Evolutionary conservation across 2,329 filamentous ascomycete genomes (phyloP), one percentile per base, ranked within the genome.

Genomic region (Stemphylium beticola): DNA sequence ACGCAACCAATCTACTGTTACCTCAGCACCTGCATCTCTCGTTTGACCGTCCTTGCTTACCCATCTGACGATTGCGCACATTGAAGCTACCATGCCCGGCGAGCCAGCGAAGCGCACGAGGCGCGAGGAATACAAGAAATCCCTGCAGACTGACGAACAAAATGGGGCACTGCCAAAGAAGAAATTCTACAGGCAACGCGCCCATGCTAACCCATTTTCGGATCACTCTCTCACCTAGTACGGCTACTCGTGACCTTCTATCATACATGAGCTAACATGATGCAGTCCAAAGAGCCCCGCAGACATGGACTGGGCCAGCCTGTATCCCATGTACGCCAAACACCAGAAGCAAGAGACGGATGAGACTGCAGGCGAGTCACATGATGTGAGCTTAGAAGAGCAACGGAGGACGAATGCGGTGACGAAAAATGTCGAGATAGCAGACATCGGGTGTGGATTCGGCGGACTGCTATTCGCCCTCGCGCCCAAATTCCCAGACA

Each of bases 191-290:
- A 87, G 95, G 51, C 95, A 99, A 77, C 86, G 95, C 75, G 95
- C 95, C 33, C 95, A 99, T 79, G 95, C 95, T 60, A 99, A 99
- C 79, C 93, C 93, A 6, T 99, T 99, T 78, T 97, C 93, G 2
- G 95, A 99, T 71, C 95, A 99, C 80, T 81, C 85, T 53, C 81
- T 99, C 73, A 83, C 84, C 68, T 99, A 99, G 95, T 96, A 84
- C 18, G 51, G 6, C 4, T 15, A 1, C 8, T 43, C 14, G 4
- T 18, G 17, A 22, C 42, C 29, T 26, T 12, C 2, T 41, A 17
- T 22, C 31, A 14, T 18, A 32, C 20, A 24, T 2, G 14, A 32
- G 51, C 71, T 69, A 49, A 66, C 9, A 61, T 12, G 18, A 15
- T 51, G 42, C 50, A 97, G 93, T 72, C 95, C 95, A 8, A 79